Conservation (phyloP, 73 alveolate species). For the Paramecium pentaurelia region DNA sequence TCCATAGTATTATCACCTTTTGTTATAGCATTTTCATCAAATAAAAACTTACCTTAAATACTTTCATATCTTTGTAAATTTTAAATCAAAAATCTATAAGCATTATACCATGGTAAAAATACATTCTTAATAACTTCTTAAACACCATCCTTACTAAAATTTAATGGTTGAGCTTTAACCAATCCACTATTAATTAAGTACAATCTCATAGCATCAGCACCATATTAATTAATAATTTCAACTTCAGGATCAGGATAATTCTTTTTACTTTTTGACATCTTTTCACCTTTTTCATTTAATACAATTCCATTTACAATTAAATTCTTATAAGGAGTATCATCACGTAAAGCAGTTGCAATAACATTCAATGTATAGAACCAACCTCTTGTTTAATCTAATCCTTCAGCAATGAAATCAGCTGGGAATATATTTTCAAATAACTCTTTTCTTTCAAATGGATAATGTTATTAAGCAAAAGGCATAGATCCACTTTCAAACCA, state of each 20-base stretch:
- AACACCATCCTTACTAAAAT: conserved; percentile 90
- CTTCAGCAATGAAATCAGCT: conserved; percentile 99
- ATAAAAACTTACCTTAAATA: conserved; percentile 72
- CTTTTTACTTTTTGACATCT: conserved; percentile 97
- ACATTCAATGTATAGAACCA: conserved; percentile 99
- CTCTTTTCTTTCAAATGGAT: conserved; percentile 91
- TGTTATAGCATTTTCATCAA: conserved; percentile 67
- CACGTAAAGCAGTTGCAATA: conserved; percentile 91
- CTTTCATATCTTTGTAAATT: conserved; percentile 92
- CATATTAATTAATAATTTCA: conserved; percentile 74
- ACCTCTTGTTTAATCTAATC: conserved; percentile 99
- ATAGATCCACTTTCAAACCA: conserved; percentile 99
- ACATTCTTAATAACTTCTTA: conserved; percentile 88
- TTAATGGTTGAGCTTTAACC: conserved; percentile 95
- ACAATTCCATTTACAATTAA: conserved; percentile 98
- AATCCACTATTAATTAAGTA: conserved; percentile 93
- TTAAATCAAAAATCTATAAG: conserved; percentile 95
- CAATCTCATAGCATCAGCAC: conserved; percentile 96
- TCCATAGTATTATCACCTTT: conserved; percentile 82
- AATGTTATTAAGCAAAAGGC: conserved; percentile 98
- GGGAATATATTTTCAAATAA: conserved; percentile 96
- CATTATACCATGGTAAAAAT: conserved; percentile 97
- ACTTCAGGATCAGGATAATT: conserved; percentile 97
- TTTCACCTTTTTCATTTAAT: conserved; percentile 94
- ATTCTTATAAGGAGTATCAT: conserved; percentile 95